Base-by-base conservation (phyloP, 1,139 yeast genomes). In the Zygosaccharomyces sapae region DNA sequence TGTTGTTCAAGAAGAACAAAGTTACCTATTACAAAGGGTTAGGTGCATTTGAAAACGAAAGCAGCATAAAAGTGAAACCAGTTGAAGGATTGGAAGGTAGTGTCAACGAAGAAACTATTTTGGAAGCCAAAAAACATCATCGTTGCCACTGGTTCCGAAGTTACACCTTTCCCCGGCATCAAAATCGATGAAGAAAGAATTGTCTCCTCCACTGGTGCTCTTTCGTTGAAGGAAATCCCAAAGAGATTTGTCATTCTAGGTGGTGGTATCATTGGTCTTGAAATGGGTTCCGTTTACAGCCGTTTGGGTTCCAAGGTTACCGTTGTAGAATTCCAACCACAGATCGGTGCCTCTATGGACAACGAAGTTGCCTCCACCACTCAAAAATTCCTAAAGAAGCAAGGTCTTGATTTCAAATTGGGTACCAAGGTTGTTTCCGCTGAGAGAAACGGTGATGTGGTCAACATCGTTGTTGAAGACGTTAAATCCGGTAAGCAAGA, bases 181-280 rank as follows among this genome's bases (percentile, higher is more conserved):
- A 85, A 83, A 63, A 79, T 94, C 57, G 99, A 94, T 66, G 98
- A 94, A 75, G 95, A 92, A 76, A 83, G 95, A 75, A 94, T 94
- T 59, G 97, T 94, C 52, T 79, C 96, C 33, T 88, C 97, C 27
- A 94, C 99, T 44, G 99, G 99, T 63, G 87, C 89, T 50, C 75
- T 94, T 50, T 72, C 84, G 38, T 77, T 94, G 62, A 79, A 80
- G 70, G 96, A 90, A 72, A 79, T 89, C 55, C 97, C 99, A 70
- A 88, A 94, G 78, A 83, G 80, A 69, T 66, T 94, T 66, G 84
- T 95, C 59, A 81, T 94, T 71, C 92, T 94, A 63, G 99, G 99
- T 70, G 99, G 97, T 73, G 98, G 99, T 77, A 92, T 94, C 73
- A 94, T 94, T 68, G 99, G 99, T 66, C 80, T 94, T 61, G 99